Base-by-base conservation (phyloP, 2,329 filamentous ascomycete genomes). In the Podosphaera xanthii region DNA sequence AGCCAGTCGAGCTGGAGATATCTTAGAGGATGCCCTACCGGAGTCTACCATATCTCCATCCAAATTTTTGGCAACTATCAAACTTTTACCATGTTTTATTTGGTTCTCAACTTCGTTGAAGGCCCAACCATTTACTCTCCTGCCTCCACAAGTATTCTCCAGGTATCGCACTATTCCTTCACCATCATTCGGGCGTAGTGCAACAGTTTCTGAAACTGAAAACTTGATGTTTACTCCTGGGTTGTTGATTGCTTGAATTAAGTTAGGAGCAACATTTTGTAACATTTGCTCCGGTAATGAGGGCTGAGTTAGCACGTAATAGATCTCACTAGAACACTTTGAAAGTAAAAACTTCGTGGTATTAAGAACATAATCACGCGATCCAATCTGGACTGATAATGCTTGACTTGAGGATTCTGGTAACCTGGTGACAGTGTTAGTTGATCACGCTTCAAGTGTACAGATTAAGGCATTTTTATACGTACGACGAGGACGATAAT, bases 231-330 rank as follows among this genome's bases (percentile, higher is more conserved):
- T 46, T 2, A 67, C 63, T 12, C 57, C 59, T 8, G 58, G 22
- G 58, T 66, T 60, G 3, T 52, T 31, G 10, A 65, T 9, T 2
- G 63, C 62, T 69, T 76, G 73, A 73, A 59, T 64, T 4, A 69
- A 46, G 76, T 70, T 77, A 67, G 75, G 79, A 75, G 62, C 73
- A 72, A 68, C 68, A 65, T 67, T 60, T 73, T 73, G 72, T 66
- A 91, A 82, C 70, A 94, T 87, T 62, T 76, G 74, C 49, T 81
- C 78, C 64, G 83, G 81, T 60, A 89, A 76, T 64, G 85, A 84
- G 9, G 86, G 82, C 69, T 95, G 88, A 36, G 81, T 80, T 62
- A 94, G 78, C 64, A 96, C 70, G 60, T 94, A 73, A 72, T 95
- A 95, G 65, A 78, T 78, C 57, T 82, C 77, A 30, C 86, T 88